Evolutionary conservation across 1,284 basidiomycete genomes (phyloP).

Genomic region (Testicularia cyperi): DNA sequence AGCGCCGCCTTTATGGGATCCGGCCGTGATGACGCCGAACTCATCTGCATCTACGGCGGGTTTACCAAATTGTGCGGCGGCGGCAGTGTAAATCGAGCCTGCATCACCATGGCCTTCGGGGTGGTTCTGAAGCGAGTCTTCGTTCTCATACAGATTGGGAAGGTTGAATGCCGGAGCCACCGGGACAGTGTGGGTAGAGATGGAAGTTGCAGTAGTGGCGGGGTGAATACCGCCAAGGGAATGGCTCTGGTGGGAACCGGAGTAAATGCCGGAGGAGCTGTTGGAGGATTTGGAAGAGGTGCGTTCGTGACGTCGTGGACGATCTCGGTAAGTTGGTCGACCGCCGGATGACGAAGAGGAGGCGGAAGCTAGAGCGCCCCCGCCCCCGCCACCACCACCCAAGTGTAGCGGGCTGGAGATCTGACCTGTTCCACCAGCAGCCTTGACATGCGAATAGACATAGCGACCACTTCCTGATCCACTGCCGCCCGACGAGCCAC

Average conservation of each 20-base stretch:
- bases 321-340: conserved; percentile 31
- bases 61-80: conserved; percentile 6
- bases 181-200: too few relatives aligned
- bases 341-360: conserved; percentile 8
- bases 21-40: conserved; percentile 28
- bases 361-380: neutral
- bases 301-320: conserved; percentile 41
- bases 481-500: conserved; percentile 24
- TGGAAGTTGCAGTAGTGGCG: conserved; percentile 6
- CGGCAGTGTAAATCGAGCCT: neutral
- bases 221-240: conserved; percentile 3
- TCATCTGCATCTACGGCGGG: conserved; percentile 17
- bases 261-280: conserved; percentile 23
- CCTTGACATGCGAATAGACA: neutral
- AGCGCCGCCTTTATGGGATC: conserved; percentile 16
- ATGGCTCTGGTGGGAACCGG: conserved; percentile 5
- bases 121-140: conserved; percentile 8
- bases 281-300: conserved; percentile 23
- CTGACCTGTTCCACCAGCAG: neutral
- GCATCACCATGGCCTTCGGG: neutral
- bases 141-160: conserved; percentile 27
- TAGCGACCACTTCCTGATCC: neutral
- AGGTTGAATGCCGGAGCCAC: conserved; percentile 3
- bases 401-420: too few relatives aligned
- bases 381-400: too few relatives aligned